Base-by-base conservation (phyloP, 1,139 yeast genomes). In the Lodderomyces beijingensis region DNA sequence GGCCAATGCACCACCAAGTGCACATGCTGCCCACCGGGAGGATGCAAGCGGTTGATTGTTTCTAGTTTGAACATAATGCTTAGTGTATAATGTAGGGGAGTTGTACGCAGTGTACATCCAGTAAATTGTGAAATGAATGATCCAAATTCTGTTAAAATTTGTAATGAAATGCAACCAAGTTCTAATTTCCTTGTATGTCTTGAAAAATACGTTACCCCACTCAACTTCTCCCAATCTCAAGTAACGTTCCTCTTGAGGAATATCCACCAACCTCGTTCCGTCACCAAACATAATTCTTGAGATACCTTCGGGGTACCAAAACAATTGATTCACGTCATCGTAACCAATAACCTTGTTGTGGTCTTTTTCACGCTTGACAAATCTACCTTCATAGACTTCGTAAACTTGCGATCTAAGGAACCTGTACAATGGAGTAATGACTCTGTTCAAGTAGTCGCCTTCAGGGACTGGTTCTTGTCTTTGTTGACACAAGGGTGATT, bases 231-330 rank as follows among this genome's bases (percentile, higher is more conserved):
- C 96, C 41, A 91, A 74, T 60, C 83, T 81, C 52, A 79, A 73
- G 59, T 77, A 93, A 60, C 98, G 84, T 62, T 91, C 96, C 51
- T 80, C 86, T 42, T 79, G 75, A 28, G 96, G 94, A 51, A 88
- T 65, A 51, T 93, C 98, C 37, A 91, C 87, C 55, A 91, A 70
- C 58, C 95, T 80, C 22, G 95, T 70, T 44, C 95, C 95, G 58
- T 91, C 97, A 55, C 83, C 89, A 53, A 89, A 77, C 32, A 83
- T 75, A 53, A 91, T 89, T 65, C 94, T 82, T 41, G 93, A 84
- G 50, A 91, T 84, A 71, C 98, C 99, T 65, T 91, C 97, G 28
- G 98, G 97, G 65, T 91, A 93, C 98, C 99, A 91, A 67, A 91
- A 91, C 50, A 91, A 76, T 70, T 93, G 99, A 65, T 93, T 91